Evolutionary conservation across 192 early-diverging fungal genomes (phyloP).

Genomic region (Coemansia sp.): DNA sequence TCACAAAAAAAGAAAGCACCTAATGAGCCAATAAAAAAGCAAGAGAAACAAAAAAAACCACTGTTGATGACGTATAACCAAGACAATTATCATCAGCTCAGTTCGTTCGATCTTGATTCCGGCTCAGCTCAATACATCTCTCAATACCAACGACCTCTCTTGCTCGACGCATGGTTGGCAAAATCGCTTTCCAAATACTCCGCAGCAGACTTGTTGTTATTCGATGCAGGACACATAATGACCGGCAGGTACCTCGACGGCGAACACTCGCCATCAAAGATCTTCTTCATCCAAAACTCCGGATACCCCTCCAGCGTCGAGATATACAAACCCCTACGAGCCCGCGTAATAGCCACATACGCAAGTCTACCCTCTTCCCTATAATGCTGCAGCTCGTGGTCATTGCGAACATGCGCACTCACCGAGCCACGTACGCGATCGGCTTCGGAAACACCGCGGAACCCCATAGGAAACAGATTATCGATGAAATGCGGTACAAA

Average conservation of each 20-base stretch:
- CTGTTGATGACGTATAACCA: background rate
- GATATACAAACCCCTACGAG: conserved; percentile 42
- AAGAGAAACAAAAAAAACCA: no score
- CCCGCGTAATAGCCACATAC: conserved; percentile 50
- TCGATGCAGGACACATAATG: conserved; percentile 22
- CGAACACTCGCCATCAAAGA: conserved; percentile 14
- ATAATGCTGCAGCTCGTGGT: conserved; percentile 24
- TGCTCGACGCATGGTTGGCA: background rate
- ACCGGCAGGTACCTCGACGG: conserved; percentile 40
- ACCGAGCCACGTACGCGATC: conserved; percentile 6
- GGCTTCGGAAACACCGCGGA: conserved; percentile 15
- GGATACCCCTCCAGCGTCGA: conserved; percentile 33
- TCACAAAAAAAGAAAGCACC: no score
- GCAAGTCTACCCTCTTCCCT: conserved; percentile 48
- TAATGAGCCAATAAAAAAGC: no score
- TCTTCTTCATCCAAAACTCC: conserved; percentile 27
- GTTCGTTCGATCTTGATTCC: background rate
- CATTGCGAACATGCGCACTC: background rate
- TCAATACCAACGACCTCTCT: background rate
- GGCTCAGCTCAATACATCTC: background rate
- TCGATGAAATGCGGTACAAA: conserved; percentile 53
- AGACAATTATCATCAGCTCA: background rate
- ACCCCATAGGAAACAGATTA: conserved; percentile 46
- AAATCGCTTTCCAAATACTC: no score
- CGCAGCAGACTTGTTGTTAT: background rate